These are phyloP conservation scores for Dispira parvispora DNA, from an alignment of 192 early-diverging fungal genomes.

Conservation along the genomic window DNA sequence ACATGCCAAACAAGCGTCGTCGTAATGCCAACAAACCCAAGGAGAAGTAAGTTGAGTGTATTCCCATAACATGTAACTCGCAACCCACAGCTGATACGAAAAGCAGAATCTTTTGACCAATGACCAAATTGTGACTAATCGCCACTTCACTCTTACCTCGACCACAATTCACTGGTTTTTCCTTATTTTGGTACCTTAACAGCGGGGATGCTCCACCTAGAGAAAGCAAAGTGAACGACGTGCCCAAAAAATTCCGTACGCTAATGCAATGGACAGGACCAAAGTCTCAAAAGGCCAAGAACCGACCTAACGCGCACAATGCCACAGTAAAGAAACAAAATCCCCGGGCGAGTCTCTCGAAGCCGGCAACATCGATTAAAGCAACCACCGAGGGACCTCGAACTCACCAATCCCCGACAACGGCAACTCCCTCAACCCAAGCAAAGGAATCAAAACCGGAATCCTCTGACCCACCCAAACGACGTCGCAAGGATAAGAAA, in stretches of 20 bases:
- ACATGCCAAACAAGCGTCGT: slow-evolving; percentile 1
- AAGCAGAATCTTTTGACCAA: too few relatives aligned
- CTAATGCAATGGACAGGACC: neutral
- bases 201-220: neutral
- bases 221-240: neutral
- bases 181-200: too few relatives aligned
- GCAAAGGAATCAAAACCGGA: neutral
- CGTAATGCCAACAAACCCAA: neutral
- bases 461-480: neutral
- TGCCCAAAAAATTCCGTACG: neutral
- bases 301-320: neutral
- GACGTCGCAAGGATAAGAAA: neutral
- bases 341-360: neutral
- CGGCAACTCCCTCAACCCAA: neutral
- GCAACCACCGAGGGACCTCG: neutral
- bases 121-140: too few relatives aligned
- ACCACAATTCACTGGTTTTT: too few relatives aligned
- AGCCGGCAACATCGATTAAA: neutral
- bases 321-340: neutral
- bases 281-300: neutral
- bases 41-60: neutral
- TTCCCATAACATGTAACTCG: too few relatives aligned
- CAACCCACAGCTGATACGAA: too few relatives aligned
- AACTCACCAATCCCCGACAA: neutral
- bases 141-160: too few relatives aligned